Evolutionary conservation across 1,284 basidiomycete species (phyloP).

Genomic region (Sporisorium iseilematis-ciliati): DNA sequence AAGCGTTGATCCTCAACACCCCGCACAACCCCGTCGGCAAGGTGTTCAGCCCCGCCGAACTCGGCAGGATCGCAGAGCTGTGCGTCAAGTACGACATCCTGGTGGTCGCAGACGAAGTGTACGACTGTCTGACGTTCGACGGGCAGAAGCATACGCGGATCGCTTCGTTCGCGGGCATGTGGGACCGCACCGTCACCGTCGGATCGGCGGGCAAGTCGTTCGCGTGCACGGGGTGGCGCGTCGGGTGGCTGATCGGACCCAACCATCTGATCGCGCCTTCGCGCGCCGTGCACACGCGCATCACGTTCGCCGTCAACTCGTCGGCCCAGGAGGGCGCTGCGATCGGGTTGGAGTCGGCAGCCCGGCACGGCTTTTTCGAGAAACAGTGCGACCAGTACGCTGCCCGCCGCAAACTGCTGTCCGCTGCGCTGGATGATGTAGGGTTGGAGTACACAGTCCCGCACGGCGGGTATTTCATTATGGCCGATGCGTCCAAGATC

Average conservation of each 20-base stretch:
- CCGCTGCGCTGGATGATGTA: conserved; percentile 82
- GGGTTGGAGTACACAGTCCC: conserved; percentile 79
- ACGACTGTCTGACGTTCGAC: conserved; percentile 93
- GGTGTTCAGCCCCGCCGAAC: conserved; percentile 86
- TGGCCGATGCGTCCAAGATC: conserved; percentile 83
- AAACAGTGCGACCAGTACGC: conserved; percentile 83
- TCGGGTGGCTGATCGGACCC: conserved; percentile 95
- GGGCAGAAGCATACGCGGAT: conserved; percentile 89
- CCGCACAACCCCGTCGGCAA: conserved; percentile 82
- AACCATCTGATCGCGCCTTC: conserved; percentile 84
- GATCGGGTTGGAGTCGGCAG: conserved; percentile 77
- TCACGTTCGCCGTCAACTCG: conserved; percentile 94
- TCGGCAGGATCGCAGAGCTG: conserved; percentile 84
- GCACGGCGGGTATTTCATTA: conserved; percentile 63
- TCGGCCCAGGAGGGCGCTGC: conserved; percentile 78
- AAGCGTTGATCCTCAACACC: conserved; percentile 76
- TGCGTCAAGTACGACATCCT: conserved; percentile 93
- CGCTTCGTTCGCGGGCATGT: conserved; percentile 84
- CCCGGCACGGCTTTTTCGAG: conserved; percentile 81
- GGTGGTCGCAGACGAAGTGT: conserved; percentile 92
- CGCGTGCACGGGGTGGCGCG: conserved; percentile 96
- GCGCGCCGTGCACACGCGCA: conserved; percentile 89
- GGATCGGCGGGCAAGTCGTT: conserved; percentile 87
- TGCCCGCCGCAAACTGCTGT: conserved; percentile 81
- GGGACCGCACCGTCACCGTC: conserved; percentile 90